A percentile compares a stretch with the other conserved stretches of the same genome.
Evolutionary conservation across 129 eudicot species (phyloP).

Genomic region (Heracleum sosnowskyi): DNA sequence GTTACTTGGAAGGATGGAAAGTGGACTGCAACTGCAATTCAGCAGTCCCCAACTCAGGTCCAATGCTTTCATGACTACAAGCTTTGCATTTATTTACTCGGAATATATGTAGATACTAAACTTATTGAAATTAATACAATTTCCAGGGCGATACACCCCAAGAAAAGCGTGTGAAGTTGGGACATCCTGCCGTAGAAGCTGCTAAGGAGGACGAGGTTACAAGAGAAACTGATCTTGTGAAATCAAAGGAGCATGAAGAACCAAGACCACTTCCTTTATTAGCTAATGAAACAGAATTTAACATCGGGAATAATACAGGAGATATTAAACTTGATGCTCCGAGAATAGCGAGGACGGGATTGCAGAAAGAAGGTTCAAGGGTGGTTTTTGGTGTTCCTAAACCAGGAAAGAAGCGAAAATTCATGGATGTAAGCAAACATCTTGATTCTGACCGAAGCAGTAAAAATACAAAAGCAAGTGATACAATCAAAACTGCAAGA

Average conservation of each 20-base stretch:
- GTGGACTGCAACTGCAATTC: constrained; percentile 53
- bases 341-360: constrained; percentile 43
- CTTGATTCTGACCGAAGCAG: constrained; percentile 42
- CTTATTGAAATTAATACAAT: background rate
- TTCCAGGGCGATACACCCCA: constrained; percentile 74
- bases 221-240: constrained; percentile 23
- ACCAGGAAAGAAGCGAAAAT: constrained; percentile 91
- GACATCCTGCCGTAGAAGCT: constrained; percentile 22
- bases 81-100: background rate
- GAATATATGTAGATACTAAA: background rate
- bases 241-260: constrained; percentile 40
- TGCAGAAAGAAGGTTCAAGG: constrained; percentile 69
- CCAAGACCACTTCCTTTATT: constrained; percentile 37
- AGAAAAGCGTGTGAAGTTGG: constrained; percentile 60
- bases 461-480: constrained; percentile 32
- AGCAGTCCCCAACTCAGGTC: constrained; percentile 48
- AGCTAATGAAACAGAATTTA: constrained; percentile 36
- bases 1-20: constrained; percentile 65
- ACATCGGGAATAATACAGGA: constrained; percentile 44
- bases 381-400: constrained; percentile 88
- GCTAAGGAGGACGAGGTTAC: constrained; percentile 34
- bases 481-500: constrained; percentile 36
- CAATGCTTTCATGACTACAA: constrained; percentile 12
- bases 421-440: constrained; percentile 91
- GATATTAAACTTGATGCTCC: constrained; percentile 37